A percentile compares a stretch with the other conserved stretches of the same genome.
Conservation (phyloP, 2,329 filamentous ascomycete species). For the Penicillium sp. region DNA sequence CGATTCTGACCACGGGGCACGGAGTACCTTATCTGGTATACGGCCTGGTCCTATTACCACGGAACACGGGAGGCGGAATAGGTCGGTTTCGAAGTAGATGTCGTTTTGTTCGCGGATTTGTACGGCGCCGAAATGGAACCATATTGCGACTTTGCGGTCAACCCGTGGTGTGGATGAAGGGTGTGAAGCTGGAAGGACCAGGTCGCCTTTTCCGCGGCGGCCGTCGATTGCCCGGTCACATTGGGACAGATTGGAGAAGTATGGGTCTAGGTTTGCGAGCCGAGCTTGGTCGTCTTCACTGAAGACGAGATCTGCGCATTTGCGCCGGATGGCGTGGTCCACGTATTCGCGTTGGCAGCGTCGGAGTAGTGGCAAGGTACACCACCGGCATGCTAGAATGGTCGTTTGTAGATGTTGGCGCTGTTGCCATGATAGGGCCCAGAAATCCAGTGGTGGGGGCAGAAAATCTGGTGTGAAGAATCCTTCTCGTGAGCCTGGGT, state of each 20-base stretch:
- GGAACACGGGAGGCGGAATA: constrained; percentile 37
- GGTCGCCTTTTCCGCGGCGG: constrained; percentile 32
- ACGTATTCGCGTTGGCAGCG: constrained; percentile 42
- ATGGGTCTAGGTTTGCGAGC: constrained; percentile 25
- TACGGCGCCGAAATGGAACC: constrained; percentile 39
- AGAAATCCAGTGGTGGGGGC: constrained; percentile 37
- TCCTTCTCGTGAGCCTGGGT: constrained; percentile 27
- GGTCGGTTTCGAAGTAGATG: constrained; percentile 31
- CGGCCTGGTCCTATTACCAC: constrained; percentile 25
- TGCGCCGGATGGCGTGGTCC: constrained; percentile 32
- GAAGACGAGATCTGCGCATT: constrained; percentile 30
- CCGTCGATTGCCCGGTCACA: constrained; percentile 24
- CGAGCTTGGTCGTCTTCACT: constrained; percentile 20
- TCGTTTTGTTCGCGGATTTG: constrained; percentile 31
- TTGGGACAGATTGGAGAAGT: constrained; percentile 22
- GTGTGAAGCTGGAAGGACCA: constrained; percentile 25
- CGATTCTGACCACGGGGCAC: constrained; percentile 37
- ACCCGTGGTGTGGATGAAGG: neutral
- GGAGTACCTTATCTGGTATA: constrained; percentile 41
- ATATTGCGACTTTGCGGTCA: constrained; percentile 34
- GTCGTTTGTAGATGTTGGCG: constrained; percentile 35
- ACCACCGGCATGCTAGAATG: constrained; percentile 43
- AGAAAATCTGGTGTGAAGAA: constrained; percentile 42
- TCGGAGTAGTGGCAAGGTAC: constrained; percentile 38
- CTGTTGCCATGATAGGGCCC: constrained; percentile 27